These are phyloP conservation scores for Fraxinus americana DNA, from an alignment of 257 asterid species.

Conservation along the genomic window DNA sequence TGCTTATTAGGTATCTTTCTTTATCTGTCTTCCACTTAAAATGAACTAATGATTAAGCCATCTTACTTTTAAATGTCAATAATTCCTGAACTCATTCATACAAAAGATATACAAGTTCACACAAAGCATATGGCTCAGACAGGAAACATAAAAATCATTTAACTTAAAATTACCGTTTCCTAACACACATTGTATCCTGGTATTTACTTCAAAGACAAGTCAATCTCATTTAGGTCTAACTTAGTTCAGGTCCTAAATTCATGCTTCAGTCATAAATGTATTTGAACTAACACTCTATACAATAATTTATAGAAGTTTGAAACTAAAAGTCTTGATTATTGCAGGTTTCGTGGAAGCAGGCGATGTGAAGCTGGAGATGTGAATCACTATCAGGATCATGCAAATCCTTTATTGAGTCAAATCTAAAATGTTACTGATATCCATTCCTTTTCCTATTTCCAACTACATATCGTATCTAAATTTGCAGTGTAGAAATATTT, in stretches of 20 bases:
- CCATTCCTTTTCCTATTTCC: conserved; percentile 19
- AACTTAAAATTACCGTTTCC: background rate
- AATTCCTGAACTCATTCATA: conserved; percentile 20
- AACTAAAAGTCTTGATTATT: conserved; percentile 18
- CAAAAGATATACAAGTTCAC: background rate
- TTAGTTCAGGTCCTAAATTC: background rate
- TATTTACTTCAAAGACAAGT: background rate
- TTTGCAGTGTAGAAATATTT: conserved; percentile 36
- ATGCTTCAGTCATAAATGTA: background rate
- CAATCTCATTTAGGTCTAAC: background rate
- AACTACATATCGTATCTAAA: conserved; percentile 39
- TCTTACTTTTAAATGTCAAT: conserved; percentile 17
- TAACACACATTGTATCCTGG: background rate
- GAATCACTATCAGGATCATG: conserved; percentile 29
- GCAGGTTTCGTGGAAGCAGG: conserved; percentile 57
- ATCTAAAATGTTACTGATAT: conserved; percentile 26
- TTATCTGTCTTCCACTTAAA: conserved; percentile 42
- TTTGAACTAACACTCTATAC: background rate
- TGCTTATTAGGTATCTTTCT: conserved; percentile 40
- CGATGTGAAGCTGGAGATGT: conserved; percentile 75
- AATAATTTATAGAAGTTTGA: conserved; percentile 10
- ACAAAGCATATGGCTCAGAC: background rate
- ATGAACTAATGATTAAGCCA: conserved; percentile 23
- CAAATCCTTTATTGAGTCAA: conserved; percentile 27
- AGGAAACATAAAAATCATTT: conserved; percentile 6